phyloP scores from a whole-genome alignment of 2,329 filamentous ascomycete genomes.

The Neurospora sp. region DNA sequence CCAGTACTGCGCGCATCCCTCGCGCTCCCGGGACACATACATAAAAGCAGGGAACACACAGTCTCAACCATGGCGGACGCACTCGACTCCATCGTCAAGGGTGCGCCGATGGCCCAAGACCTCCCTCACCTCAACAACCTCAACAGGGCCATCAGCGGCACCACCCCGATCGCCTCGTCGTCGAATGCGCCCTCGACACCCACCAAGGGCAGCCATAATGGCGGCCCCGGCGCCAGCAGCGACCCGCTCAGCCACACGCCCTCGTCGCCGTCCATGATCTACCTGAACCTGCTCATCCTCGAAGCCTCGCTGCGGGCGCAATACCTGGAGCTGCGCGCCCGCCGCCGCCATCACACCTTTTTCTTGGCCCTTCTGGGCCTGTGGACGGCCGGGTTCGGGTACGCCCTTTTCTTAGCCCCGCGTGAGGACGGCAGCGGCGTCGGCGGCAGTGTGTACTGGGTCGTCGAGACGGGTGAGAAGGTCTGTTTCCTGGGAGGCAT shows the following conservation, averaged over 20 bases:
- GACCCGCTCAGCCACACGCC: conserved; percentile 75
- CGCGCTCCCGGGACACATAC: background rate
- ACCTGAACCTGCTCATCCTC: conserved; percentile 94
- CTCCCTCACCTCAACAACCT: conserved; percentile 45
- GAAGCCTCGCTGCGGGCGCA: conserved; percentile 89
- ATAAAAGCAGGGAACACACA: conserved; percentile 1
- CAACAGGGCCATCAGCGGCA: conserved; percentile 32
- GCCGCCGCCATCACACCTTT: conserved; percentile 85
- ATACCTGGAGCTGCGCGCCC: conserved; percentile 80
- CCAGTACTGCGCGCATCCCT: background rate
- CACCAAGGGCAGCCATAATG: conserved; percentile 5
- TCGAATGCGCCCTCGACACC: conserved; percentile 19
- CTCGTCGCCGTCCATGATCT: conserved; percentile 91
- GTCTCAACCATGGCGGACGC: conserved; percentile 46
- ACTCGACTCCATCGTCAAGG: conserved; percentile 88
- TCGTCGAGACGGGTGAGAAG: conserved; percentile 82
- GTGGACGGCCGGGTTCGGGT: conserved; percentile 80
- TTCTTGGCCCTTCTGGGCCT: conserved; percentile 70
- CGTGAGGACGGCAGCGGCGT: conserved; percentile 86
- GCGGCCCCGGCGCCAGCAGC: conserved; percentile 38
- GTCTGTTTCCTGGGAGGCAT: conserved; percentile 86
- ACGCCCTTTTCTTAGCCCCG: conserved; percentile 89
- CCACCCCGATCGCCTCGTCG: conserved; percentile 34
- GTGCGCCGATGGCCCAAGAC: conserved; percentile 44
- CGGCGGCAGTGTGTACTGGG: conserved; percentile 93